These are phyloP conservation scores for Coniochaeta prunicola DNA, from an alignment of 2,329 filamentous ascomycete species.

Conservation along the genomic window DNA sequence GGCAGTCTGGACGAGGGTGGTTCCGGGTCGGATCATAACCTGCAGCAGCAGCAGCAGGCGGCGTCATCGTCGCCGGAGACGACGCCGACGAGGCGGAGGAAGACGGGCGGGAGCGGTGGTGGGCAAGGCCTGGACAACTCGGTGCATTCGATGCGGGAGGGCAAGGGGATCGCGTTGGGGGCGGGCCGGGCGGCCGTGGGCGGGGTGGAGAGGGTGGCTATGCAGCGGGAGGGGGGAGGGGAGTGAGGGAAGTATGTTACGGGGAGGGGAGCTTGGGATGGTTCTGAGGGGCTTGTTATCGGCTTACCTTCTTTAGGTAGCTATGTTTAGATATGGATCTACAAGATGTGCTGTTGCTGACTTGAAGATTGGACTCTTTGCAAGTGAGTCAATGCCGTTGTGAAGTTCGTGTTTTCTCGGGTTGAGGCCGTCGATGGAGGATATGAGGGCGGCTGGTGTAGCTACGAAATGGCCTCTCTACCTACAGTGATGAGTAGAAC, in stretches of 20 bases:
- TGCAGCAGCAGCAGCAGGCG: too few relatives aligned
- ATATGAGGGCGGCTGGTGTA: too few relatives aligned
- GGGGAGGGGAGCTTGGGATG: neutral
- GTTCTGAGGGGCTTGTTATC: too few relatives aligned
- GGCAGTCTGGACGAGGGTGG: neutral
- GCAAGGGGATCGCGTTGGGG: conserved; percentile 32
- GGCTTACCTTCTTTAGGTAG: too few relatives aligned
- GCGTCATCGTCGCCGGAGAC: neutral
- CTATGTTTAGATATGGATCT: too few relatives aligned
- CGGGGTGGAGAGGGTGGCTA: conserved; percentile 21
- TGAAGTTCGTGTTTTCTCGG: too few relatives aligned
- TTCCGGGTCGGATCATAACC: neutral
- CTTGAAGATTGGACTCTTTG: too few relatives aligned
- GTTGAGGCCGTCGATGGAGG: too few relatives aligned
- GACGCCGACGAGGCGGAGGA: conserved; percentile 3
- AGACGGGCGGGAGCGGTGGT: conserved; percentile 15
- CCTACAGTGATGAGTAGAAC: too few relatives aligned
- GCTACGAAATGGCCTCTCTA: too few relatives aligned
- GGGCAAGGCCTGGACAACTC: conserved; percentile 27
- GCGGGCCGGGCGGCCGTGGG: conserved; percentile 26
- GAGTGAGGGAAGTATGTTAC: neutral
- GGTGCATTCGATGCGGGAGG: conserved; percentile 19
- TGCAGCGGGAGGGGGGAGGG: neutral
- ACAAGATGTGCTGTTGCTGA: too few relatives aligned
- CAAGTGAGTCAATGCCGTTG: too few relatives aligned